Base-by-base conservation (phyloP, 2,329 filamentous ascomycete species). In the Colletotrichum sp. region DNA sequence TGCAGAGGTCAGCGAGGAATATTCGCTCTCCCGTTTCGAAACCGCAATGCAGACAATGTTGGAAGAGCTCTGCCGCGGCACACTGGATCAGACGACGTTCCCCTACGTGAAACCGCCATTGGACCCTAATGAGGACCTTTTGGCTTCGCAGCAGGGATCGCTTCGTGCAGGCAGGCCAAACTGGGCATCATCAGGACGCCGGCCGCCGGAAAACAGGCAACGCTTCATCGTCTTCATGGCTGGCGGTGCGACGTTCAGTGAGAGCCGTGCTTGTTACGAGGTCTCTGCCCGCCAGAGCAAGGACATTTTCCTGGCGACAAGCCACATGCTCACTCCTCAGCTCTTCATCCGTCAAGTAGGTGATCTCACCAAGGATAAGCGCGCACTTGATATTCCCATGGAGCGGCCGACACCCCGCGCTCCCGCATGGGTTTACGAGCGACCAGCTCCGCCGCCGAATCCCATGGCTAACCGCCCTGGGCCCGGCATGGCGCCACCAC, bases 181-280 rank as follows among this genome's bases (percentile, higher is more conserved):
- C 57, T 99, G 97, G 97, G 97, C 97, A 3, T 95, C 95, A 69
- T 93, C 95, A 12, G 93, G 95, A 59, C 90, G 94, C 61, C 91
- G 93, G 88, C 75, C 92, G 89, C 76, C 84, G 3, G 96, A 99
- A 83, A 98, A 96, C 78, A 92, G 94, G 69, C 97, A 99, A 83
- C 93, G 97, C 68, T 90, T 99, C 70, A 95, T 99, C 75, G 93
- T 99, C 18, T 99, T 98, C 83, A 94, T 99, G 90, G 97, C 96
- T 2, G 97, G 97, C 64, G 97, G 97, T 60, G 97, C 97, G 24
- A 99, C 97, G 0, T 98, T 96, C 83, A 96, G 95, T 7, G 97
- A 99, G 85, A 91, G 95, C 36, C 92, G 97, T 32, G 91, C 93
- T 14, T 99, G 97, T 86, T 99, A 99, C 83, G 95, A 98, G 81